Conservation (phyloP, 176 grass and related monocot genomes). For the Alloteropsis semialata region DNA sequence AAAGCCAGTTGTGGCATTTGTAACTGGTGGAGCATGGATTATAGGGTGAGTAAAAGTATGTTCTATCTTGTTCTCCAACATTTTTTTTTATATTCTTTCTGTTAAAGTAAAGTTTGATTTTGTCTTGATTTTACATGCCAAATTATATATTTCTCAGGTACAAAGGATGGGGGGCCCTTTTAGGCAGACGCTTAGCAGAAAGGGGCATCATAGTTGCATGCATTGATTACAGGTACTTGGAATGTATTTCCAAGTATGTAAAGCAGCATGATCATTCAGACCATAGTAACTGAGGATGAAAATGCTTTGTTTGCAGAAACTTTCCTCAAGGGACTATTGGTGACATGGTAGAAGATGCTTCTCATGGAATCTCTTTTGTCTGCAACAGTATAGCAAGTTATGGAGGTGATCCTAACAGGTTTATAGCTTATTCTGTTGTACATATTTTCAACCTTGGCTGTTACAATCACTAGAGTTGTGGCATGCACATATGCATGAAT, state of each 20-base stretch:
- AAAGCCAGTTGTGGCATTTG: constrained; percentile 73
- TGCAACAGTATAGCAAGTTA: constrained; percentile 79
- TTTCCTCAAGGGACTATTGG: constrained; percentile 96
- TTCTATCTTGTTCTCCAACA: not conserved
- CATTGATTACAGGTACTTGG: constrained; percentile 83
- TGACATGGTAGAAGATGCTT: constrained; percentile 87
- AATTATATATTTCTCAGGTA: constrained; percentile 53
- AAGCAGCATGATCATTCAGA: not conserved
- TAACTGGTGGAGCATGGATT: constrained; percentile 94
- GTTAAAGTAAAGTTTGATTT: not conserved
- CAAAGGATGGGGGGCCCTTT: constrained; percentile 97
- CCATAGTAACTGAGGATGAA: constrained; percentile 16
- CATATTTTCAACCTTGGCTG: not conserved
- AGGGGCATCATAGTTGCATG: constrained; percentile 92
- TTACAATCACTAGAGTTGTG: not conserved
- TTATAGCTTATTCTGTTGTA: constrained; percentile 20
- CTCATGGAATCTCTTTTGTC: constrained; percentile 80
- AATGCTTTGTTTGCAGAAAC: constrained; percentile 63
- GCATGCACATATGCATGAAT: not conserved
- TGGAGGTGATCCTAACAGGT: constrained; percentile 92
- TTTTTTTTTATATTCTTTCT: not conserved
- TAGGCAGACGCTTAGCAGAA: constrained; percentile 92
- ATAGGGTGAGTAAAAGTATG: constrained; percentile 84
- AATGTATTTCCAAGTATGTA: constrained; percentile 5
- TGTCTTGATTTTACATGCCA: not conserved